phyloP scores from a whole-genome alignment of 495 filamentous ascomycete genomes.

The Podospora pseudopauciseta region DNA sequence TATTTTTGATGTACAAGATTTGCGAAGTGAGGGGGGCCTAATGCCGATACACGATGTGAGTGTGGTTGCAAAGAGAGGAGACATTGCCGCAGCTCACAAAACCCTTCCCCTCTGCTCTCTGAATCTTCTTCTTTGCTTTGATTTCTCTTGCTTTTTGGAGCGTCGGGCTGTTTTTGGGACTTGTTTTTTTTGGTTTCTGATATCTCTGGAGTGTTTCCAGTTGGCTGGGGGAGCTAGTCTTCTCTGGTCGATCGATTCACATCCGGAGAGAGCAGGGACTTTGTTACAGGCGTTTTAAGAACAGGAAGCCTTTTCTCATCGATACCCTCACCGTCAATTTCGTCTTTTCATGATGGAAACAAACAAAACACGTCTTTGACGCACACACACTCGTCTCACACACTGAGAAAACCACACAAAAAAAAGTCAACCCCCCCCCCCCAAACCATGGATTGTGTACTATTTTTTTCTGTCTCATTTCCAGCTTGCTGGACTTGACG shows the following conservation, averaged over 20 bases:
- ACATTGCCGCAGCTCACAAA: conserved; percentile 15
- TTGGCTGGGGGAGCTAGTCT: conserved; percentile 9
- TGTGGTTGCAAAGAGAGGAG: conserved; percentile 19
- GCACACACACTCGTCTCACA: conserved; percentile 15
- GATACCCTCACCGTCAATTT: not conserved
- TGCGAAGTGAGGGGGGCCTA: conserved; percentile 37
- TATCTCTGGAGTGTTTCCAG: conserved; percentile 24
- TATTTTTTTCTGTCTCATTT: conserved; percentile 21
- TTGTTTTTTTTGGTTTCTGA: conserved; percentile 25
- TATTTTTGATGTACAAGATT: conserved; percentile 38
- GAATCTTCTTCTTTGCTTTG: conserved; percentile 22
- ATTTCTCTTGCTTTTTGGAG: conserved; percentile 18
- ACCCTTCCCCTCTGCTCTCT: conserved; percentile 23
- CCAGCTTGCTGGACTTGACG: conserved; percentile 14
- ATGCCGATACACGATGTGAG: conserved; percentile 35
- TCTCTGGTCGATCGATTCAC: conserved; percentile 23
- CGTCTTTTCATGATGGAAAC: not conserved
- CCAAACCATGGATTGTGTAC: conserved; percentile 24
- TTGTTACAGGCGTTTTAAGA: conserved; percentile 4
- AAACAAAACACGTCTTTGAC: conserved; percentile 3
- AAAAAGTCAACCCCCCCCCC: conserved; percentile 3
- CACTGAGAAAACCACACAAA: not conserved
- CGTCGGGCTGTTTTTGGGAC: conserved; percentile 19
- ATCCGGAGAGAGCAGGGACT: conserved; percentile 15
- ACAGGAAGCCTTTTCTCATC: conserved; percentile 12